Evolutionary conservation across 23 red algal genomes (phyloP).

Genomic region (Gracilaria domingensis): DNA sequence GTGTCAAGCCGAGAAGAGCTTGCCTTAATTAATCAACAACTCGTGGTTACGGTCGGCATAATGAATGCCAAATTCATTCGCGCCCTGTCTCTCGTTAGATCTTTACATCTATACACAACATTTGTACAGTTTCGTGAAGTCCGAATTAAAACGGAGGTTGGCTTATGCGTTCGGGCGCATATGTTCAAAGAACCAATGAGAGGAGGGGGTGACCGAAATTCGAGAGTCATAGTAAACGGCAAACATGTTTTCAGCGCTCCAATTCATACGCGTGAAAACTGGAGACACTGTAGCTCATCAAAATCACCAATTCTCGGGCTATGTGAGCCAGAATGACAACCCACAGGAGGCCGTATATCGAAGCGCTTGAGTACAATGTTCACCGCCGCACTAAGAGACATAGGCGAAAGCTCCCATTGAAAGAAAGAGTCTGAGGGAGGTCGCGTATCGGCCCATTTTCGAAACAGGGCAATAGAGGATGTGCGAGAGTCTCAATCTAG

Average conservation of each 20-base stretch:
- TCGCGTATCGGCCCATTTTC: not conserved
- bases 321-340: conserved; percentile 10
- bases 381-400: not conserved
- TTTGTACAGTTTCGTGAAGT: conserved; percentile 4
- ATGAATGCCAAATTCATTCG: not conserved
- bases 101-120: not conserved
- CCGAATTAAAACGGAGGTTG: not conserved
- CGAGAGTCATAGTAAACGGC: not conserved
- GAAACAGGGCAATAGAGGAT: not conserved
- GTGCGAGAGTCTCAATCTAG: not conserved
- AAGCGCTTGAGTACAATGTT: not conserved
- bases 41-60: not conserved
- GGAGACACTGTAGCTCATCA: not conserved
- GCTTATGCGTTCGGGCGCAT: not conserved
- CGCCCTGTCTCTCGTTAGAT: not conserved
- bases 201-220: not conserved
- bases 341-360: not conserved
- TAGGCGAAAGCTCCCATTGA: not conserved
- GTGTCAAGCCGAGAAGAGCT: no score
- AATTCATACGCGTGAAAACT: conserved; percentile 34
- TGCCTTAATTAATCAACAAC: not conserved
- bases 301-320: conserved; percentile 5
- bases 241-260: not conserved
- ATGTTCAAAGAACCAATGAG: conserved; percentile 29
- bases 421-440: not conserved